Conservation (phyloP, 73 alveolate genomes). For the Tetrahymena elliotti region DNA sequence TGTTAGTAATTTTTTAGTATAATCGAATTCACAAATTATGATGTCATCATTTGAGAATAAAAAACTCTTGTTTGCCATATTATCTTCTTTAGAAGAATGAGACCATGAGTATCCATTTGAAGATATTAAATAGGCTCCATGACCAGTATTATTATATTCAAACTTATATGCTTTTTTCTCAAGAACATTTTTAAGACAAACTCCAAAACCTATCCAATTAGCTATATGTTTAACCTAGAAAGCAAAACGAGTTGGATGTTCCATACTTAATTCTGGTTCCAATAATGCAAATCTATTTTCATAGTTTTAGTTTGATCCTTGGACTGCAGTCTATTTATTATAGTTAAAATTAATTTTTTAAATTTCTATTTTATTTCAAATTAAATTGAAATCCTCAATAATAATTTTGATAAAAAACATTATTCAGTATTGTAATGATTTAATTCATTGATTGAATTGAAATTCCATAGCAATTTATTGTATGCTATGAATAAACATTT, state of each 20-base stretch:
- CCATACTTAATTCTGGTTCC: constrained; percentile 15
- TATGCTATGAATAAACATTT: too few species aligned
- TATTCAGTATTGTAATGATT: too few species aligned
- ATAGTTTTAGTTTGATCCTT: constrained; percentile 3
- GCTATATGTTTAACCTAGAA: constrained; percentile 3
- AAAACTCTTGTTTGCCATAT: constrained; percentile 11
- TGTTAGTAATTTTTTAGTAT: constrained; percentile 2
- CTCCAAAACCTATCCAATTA: constrained; percentile 20
- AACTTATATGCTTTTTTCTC: constrained; percentile 14
- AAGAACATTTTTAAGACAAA: constrained; percentile 15
- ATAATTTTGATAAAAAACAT: too few species aligned
- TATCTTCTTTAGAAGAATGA: constrained; percentile 27
- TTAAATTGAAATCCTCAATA: too few species aligned
- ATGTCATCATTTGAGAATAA: constrained; percentile 23
- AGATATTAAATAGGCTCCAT: constrained; percentile 34
- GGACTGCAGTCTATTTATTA: background rate
- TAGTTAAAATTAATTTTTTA: too few species aligned
- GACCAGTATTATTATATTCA: constrained; percentile 36
- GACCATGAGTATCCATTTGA: constrained; percentile 33
- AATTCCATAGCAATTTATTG: too few species aligned
- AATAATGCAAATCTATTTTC: constrained; percentile 31
- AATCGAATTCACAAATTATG: background rate
- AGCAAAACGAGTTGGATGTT: constrained; percentile 6
- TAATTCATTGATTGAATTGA: too few species aligned
- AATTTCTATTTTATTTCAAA: too few species aligned